Evolutionary conservation across 345 rosid species (phyloP).

Genomic region (Dovyalis caffra): DNA sequence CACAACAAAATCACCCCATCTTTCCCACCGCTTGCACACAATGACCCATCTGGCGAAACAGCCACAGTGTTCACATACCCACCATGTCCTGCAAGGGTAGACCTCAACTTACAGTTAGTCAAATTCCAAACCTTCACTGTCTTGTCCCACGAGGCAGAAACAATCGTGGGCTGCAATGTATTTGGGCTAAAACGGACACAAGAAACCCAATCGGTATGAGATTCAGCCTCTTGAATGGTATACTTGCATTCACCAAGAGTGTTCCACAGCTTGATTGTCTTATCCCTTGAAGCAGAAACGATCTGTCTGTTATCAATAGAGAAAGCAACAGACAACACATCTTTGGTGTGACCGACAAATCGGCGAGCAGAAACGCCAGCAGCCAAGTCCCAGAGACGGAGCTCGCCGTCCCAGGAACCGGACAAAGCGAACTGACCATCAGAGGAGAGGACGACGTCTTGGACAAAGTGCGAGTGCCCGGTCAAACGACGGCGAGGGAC

Average conservation of each 20-base stretch:
- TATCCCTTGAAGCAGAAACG: conserved; percentile 95
- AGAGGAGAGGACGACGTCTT: conserved; percentile 95
- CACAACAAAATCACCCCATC: conserved; percentile 86
- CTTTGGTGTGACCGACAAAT: conserved; percentile 93
- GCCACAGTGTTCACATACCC: conserved; percentile 93
- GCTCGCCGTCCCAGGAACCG: conserved; percentile 98
- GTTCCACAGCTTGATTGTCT: conserved; percentile 92
- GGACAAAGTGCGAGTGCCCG: conserved; percentile 91
- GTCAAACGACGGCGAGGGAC: conserved; percentile 87
- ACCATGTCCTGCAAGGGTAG: conserved; percentile 66
- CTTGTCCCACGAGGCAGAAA: conserved; percentile 86
- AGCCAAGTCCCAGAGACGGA: conserved; percentile 92
- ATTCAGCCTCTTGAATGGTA: conserved; percentile 85
- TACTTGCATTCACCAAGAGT: conserved; percentile 97
- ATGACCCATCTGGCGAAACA: conserved; percentile 91
- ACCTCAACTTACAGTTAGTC: conserved; percentile 80
- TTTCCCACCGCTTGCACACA: conserved; percentile 95
- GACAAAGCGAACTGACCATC: conserved; percentile 97
- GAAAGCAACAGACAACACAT: conserved; percentile 93
- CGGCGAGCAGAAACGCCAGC: conserved; percentile 78
- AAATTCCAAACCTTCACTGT: conserved; percentile 95
- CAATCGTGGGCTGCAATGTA: conserved; percentile 75
- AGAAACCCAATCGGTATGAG: conserved; percentile 89
- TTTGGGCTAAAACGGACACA: conserved; percentile 95
- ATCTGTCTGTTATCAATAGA: conserved; percentile 96